phyloP scores from a whole-genome alignment of 768 basidiomycete species.

The Leccinum longicurvipes region DNA sequence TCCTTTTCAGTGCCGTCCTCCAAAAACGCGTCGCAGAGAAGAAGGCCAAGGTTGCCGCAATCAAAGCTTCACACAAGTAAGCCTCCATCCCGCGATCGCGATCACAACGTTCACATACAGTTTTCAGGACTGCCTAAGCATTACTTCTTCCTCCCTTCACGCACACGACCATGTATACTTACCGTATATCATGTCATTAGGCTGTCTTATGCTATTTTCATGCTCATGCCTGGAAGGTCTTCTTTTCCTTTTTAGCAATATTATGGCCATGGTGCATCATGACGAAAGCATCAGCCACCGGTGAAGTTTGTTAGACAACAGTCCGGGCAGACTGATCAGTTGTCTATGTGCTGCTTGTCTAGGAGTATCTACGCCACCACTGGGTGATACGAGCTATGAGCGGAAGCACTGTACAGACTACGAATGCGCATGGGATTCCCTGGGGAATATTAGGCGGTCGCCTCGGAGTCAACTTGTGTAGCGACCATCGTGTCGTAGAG shows the following conservation, averaged over 20 bases:
- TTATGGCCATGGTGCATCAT: neutral
- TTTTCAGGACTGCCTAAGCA: constrained; percentile 21
- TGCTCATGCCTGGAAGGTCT: constrained; percentile 5
- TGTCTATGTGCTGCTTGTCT: neutral
- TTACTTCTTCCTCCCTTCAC: neutral
- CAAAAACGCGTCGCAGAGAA: constrained; percentile 90
- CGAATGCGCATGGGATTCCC: neutral
- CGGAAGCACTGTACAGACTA: neutral
- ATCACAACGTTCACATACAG: neutral
- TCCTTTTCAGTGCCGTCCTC: constrained; percentile 52
- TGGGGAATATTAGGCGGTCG: neutral
- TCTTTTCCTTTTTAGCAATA: neutral
- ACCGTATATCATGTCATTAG: constrained; percentile 23
- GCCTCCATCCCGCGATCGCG: constrained; percentile 9
- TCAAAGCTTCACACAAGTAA: constrained; percentile 81
- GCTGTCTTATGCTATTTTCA: constrained; percentile 20
- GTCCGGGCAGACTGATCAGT: neutral
- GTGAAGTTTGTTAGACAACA: neutral
- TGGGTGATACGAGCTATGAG: neutral
- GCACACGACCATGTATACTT: constrained; percentile 15
- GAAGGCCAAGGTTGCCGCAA: constrained; percentile 86
- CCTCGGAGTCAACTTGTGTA: constrained; percentile 23
- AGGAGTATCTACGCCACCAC: neutral
- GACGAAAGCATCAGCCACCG: too few species aligned
- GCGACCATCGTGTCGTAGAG: constrained; percentile 48